Evolutionary conservation across 2,329 filamentous ascomycete species (phyloP).

Genomic region (Plenodomus lindquistii): DNA sequence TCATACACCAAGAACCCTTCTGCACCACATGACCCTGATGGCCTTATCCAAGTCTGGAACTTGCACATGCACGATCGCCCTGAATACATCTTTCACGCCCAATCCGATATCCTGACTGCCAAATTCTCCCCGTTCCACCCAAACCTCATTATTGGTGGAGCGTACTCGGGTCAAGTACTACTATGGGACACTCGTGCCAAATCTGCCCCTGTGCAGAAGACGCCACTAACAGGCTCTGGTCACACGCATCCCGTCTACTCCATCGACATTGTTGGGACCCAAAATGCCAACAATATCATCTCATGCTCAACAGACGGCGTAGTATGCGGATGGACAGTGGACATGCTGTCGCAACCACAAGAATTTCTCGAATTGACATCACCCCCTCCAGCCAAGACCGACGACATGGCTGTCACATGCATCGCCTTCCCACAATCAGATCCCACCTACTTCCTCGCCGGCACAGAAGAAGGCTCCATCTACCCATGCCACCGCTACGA

Average conservation of each 20-base stretch:
- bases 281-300: conserved; percentile 98
- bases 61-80: conserved; percentile 90
- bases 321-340: conserved; percentile 95
- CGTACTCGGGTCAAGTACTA: conserved; percentile 94
- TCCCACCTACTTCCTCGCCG: conserved; percentile 95
- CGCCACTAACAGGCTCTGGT: conserved; percentile 88
- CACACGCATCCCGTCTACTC: conserved; percentile 97
- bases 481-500: conserved; percentile 98
- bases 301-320: conserved; percentile 96
- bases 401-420: conserved; percentile 92
- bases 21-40: conserved; percentile 90
- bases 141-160: conserved; percentile 92
- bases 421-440: conserved; percentile 94
- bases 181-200: conserved; percentile 95
- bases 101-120: conserved; percentile 91
- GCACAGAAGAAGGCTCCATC: conserved; percentile 94
- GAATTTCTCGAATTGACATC: conserved; percentile 88
- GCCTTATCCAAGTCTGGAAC: conserved; percentile 96
- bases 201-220: conserved; percentile 85
- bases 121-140: conserved; percentile 99
- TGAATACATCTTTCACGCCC: conserved; percentile 95
- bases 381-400: conserved; percentile 77
- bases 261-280: conserved; percentile 92
- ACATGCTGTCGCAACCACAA: conserved; percentile 96
- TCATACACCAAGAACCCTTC: conserved; percentile 98